Evolutionary conservation across 257 asterid genomes (phyloP), one percentile per base, ranked within the genome.

Genomic region (Ballota nigra): DNA sequence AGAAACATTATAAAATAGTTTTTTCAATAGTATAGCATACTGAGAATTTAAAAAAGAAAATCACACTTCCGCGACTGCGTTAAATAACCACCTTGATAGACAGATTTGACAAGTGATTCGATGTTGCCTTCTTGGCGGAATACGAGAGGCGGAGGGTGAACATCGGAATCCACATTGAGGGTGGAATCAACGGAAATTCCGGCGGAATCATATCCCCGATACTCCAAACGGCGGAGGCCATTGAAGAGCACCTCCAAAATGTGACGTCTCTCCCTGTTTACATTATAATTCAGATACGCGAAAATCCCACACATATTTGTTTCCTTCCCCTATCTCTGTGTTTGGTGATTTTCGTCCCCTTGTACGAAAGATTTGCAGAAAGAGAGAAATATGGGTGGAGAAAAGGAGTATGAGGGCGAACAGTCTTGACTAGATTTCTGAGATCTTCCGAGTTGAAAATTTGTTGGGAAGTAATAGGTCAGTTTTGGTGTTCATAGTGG

Each of bases 201-300:
- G 47, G 99, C 85, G 49, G 99, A 95, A 88, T 95, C 99, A 31
- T 95, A 95, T 53, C 99, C 99, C 74, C 99, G 78, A 70, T 95
- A 95, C 91, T 95, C 99, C 88, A 95, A 78, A 19, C 99, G 97
- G 5, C 99, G 78, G 72, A 73, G 78, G 67, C 78, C 78, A 40
- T 73, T 73, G 78, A 73, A 95, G 5, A 95, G 80, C 7, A 95
- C 89, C 76, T 89, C 96, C 53, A 95, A 62, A 23, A 95, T 88
- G 81, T 89, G 89, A 61, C 96, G 85, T 15, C 98, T 80, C 75
- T 92, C 96, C 69, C 90, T 79, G 43, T 79, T 86, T 15, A 89
- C 91, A 33, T 83, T 80, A 81, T 63, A 92, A 83, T 95, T 95
- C 84, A 92, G 59, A 72, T 95, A 95, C 10, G 98, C 99, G 66